Evolutionary conservation across 1,284 basidiomycete genomes (phyloP), one percentile per base, ranked within the genome.

Genomic region (Sanghuangporus weigelae): DNA sequence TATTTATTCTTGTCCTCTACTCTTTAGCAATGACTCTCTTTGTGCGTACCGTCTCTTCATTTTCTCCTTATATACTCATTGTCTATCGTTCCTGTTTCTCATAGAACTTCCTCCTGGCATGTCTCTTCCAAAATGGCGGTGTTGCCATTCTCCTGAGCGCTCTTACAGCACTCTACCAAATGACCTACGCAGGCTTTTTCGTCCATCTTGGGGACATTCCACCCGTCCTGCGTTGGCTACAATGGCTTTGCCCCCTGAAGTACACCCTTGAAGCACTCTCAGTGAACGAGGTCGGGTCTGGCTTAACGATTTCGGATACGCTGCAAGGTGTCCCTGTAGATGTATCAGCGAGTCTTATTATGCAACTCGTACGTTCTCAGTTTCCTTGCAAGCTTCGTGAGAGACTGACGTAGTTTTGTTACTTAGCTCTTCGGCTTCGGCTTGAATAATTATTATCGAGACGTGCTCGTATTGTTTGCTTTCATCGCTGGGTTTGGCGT

Each of bases 261-360:
- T 95, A 88, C 72, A 81, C 81, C 10, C 79, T 95, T 19, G 93
- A 96, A 74, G 93, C 93, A 10, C 78, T 96, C 8, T 80, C 89
- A 3, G 90, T 96, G 39, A 96, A 96, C 72, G 95, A 96, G 73
- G 92, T 96, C 19, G 86, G 86, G 42, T 86, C 88, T 0, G 94
- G 93, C 2, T 77, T 96, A 40, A 84, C 88, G 84, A 96, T 96
- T 61, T 67, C 84, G 63, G 94, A 96, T 75, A 80, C 77, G 3
- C 75, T 96, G 35, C 80, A 87, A 66, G 95, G 95, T 38, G 93
- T 96, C 10, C 87, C 89, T 1, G 83, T 97, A 31, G 76, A 85
- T 59, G 81, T 95, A 55, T 90, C 87, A 1, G 94, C 93, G 0
- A 78, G 76, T 57, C 72, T 95, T 67, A 95, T 96, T 70, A 92